Conservation (phyloP, 345 rosid species). For the Ailanthus altissimus region DNA sequence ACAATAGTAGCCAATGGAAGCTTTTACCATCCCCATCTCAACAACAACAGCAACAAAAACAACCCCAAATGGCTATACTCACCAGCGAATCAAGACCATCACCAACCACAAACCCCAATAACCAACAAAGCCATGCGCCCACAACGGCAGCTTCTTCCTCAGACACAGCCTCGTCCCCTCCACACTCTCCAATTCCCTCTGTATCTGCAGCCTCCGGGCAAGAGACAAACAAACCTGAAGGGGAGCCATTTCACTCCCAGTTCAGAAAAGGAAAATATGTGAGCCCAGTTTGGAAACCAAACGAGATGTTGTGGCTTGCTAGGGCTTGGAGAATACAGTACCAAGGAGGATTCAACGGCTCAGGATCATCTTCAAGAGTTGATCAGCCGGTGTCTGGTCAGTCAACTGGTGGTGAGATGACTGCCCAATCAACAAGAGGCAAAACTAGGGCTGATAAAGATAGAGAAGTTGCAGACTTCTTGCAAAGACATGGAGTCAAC, state of each 20-base stretch:
- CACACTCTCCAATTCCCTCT: slow-evolving; percentile 61
- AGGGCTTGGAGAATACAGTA: slow-evolving; percentile 93
- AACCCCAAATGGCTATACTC: slow-evolving; percentile 31
- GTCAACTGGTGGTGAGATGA: slow-evolving; percentile 24
- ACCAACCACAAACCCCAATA: slow-evolving; percentile 46
- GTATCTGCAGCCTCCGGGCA: slow-evolving; percentile 45
- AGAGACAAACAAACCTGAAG: slow-evolving; percentile 53
- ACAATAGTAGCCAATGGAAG: slow-evolving; percentile 73
- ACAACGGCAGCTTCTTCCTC: slow-evolving; percentile 68
- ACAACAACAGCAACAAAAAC: slow-evolving; percentile 24
- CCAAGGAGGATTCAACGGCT: slow-evolving; percentile 49
- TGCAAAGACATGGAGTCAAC: slow-evolving; percentile 73
- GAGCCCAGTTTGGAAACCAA: slow-evolving; percentile 98
- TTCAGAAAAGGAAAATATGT: slow-evolving; percentile 90
- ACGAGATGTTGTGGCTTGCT: slow-evolving; percentile 96
- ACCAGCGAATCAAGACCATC: slow-evolving; percentile 50
- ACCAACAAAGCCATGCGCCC: slow-evolving; percentile 39
- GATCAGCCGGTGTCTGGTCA: slow-evolving; percentile 28
- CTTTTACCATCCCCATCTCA: slow-evolving; percentile 59
- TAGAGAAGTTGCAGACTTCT: slow-evolving; percentile 85
- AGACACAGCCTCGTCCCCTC: slow-evolving; percentile 79
- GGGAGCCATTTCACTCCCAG: slow-evolving; percentile 58
- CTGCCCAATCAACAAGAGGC: slow-evolving; percentile 47
- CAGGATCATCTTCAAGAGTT: slow-evolving; percentile 40
- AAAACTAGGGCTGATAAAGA: slow-evolving; percentile 97